Evolutionary conservation across 164 flowering plant species (phyloP).

Genomic region (Euptelea pleiosperma): DNA sequence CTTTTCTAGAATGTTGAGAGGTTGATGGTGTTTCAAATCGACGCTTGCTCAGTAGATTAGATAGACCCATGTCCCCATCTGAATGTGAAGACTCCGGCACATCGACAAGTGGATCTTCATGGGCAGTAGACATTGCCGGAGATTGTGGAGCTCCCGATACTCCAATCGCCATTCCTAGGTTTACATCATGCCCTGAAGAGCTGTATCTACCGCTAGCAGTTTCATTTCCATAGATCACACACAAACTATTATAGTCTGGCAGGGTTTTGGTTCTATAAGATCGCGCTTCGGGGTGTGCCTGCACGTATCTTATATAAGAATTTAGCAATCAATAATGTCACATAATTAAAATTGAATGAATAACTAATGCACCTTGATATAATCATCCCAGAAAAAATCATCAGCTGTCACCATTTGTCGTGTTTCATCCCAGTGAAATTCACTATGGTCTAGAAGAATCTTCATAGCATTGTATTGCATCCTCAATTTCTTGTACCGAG

Average conservation of each 20-base stretch:
- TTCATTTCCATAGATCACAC: constrained; percentile 11
- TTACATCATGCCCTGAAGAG: constrained; percentile 3
- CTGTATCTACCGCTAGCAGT: constrained; percentile 8
- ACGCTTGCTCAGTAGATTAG: constrained; percentile 7
- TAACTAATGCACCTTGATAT: constrained; percentile 7
- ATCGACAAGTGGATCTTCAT: constrained; percentile 2
- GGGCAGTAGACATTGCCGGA: constrained; percentile 5
- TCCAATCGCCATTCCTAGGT: constrained; percentile 5
- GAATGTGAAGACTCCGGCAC: constrained; percentile 12
- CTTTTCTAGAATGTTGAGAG: constrained; percentile 7
- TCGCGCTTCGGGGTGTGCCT: constrained; percentile 22
- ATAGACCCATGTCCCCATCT: constrained; percentile 9
- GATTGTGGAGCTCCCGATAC: neutral
- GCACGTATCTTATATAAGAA: neutral
- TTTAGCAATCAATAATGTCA: neutral
- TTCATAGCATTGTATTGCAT: constrained; percentile 16
- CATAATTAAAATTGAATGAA: neutral
- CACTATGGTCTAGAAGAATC: constrained; percentile 6
- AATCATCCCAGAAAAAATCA: constrained; percentile 15
- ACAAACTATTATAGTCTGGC: constrained; percentile 10
- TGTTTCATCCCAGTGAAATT: constrained; percentile 15
- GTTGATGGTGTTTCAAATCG: constrained; percentile 6
- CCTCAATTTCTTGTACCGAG: constrained; percentile 14
- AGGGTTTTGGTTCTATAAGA: constrained; percentile 10
- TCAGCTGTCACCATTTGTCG: constrained; percentile 15